Base-by-base conservation (phyloP, 139 green algal genomes). In the Chloropicon primus region DNA sequence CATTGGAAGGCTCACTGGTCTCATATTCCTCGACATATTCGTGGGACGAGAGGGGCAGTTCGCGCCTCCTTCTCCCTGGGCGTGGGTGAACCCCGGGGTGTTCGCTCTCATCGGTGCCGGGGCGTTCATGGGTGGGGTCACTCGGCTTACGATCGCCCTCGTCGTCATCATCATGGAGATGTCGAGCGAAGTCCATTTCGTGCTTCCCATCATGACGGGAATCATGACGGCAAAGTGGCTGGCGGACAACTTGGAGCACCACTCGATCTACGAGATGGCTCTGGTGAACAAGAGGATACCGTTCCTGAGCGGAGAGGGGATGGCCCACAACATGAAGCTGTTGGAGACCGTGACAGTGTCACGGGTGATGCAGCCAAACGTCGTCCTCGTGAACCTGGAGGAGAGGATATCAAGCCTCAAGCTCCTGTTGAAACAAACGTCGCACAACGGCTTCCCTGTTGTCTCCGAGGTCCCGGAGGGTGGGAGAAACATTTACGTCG, bases 91-190 rank as follows among this genome's bases (percentile, higher is more conserved):
- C 82, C 92, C 92, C 0, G 92, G 92, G 0, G 92, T 87, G 0
- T 95, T 96, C 85, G 92, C 92, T 21, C 84, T 96, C 22, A 90
- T 97, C 27, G 92, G 92, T 3, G 92, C 90, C 2, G 91, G 90
- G 2, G 90, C 92, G 22, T 97, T 97, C 85, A 96, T 97, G 92
- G 86, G 88, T 2, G 89, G 90, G 2, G 90, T 95, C 17, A 96
- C 91, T 0, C 88, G 92, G n/a, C 88, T 97, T 72, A 96, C 92
- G 22, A 85, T 96, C 2, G 86, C 89, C 0, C 86, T 95, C 71
- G 90, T 89, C 0, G 92, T 96, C 74, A 97, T 97, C 85, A 93
- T 94, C 83, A 94, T 97, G 78, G 92, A 97, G 88, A 88, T 93
- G 29, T 92, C 86, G 53, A 89, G 87, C 53, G 92, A 96, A 53